These are phyloP conservation scores for Phragmites australis DNA, from an alignment of 176 grass and related monocot species.

Conservation along the genomic window DNA sequence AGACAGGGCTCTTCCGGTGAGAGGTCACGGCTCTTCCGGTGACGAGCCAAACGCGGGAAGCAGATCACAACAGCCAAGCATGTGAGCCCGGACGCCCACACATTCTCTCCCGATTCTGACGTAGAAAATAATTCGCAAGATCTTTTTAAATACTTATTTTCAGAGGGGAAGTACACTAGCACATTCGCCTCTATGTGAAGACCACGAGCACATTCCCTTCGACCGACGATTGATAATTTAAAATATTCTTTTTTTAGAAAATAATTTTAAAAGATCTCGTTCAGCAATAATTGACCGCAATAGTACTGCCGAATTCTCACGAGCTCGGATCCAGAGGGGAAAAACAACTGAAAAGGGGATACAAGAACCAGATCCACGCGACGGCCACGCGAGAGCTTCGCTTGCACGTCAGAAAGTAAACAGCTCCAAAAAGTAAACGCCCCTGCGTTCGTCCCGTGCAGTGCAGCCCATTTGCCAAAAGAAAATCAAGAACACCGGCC, in stretches of 20 bases:
- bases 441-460: not conserved
- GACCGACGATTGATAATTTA: not conserved
- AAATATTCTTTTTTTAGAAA: too few species aligned
- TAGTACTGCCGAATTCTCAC: too few species aligned
- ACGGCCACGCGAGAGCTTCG: not conserved
- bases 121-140: too few species aligned
- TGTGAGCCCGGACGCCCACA: too few species aligned
- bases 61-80: not conserved
- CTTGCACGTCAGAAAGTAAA: not conserved
- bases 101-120: too few species aligned
- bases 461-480: constrained; percentile 1
- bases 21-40: too few species aligned
- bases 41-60: not conserved
- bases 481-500: not conserved
- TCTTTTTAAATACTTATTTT: too few species aligned
- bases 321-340: too few species aligned
- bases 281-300: not conserved
- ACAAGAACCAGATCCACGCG: not conserved
- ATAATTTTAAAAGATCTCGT: not conserved
- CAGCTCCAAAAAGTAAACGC: not conserved
- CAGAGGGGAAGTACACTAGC: not conserved
- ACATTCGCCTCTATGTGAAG: not conserved
- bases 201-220: too few species aligned
- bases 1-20: too few species aligned
- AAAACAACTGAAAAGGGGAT: not conserved